phyloP scores from a whole-genome alignment of 257 asterid genomes.

The Nicotiana otophora region DNA sequence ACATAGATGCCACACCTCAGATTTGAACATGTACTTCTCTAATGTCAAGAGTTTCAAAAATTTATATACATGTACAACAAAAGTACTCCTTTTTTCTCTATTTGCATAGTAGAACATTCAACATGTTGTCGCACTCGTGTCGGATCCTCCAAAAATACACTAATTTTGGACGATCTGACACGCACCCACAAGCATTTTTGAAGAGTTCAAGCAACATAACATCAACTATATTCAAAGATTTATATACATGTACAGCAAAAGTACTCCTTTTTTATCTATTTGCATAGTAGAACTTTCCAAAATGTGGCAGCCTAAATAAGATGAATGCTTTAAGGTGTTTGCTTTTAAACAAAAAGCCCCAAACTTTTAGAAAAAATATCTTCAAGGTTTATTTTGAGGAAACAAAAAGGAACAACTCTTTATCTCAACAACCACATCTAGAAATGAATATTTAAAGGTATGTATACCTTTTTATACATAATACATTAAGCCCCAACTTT shows the following conservation, averaged over 20 bases:
- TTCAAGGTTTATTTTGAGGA: not conserved
- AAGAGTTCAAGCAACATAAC: too few relatives aligned
- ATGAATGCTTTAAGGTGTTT: not conserved
- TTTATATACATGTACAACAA: not conserved
- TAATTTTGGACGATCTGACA: too few relatives aligned
- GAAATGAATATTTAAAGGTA: not conserved
- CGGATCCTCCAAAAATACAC: too few relatives aligned
- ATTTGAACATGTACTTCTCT: not conserved
- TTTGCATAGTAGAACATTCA: not conserved
- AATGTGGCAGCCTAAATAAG: not conserved
- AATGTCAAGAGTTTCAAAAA: not conserved
- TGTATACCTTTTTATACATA: not conserved
- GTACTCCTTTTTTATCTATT: not conserved
- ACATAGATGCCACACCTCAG: not conserved
- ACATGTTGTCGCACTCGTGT: not conserved
- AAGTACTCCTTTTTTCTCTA: not conserved
- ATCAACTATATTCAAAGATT: not conserved
- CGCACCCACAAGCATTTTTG: too few relatives aligned
- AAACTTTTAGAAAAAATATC: not conserved
- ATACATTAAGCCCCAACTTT: not conserved
- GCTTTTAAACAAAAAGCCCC: not conserved
- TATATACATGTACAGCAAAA: not conserved
- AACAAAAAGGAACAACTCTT: conserved; percentile 1
- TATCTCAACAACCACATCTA: not conserved
- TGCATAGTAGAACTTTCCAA: not conserved